Evolutionary conservation across 2,329 filamentous ascomycete species (phyloP), one percentile per base, ranked within the genome.

Genomic region (Exutisphaerella laricina): DNA sequence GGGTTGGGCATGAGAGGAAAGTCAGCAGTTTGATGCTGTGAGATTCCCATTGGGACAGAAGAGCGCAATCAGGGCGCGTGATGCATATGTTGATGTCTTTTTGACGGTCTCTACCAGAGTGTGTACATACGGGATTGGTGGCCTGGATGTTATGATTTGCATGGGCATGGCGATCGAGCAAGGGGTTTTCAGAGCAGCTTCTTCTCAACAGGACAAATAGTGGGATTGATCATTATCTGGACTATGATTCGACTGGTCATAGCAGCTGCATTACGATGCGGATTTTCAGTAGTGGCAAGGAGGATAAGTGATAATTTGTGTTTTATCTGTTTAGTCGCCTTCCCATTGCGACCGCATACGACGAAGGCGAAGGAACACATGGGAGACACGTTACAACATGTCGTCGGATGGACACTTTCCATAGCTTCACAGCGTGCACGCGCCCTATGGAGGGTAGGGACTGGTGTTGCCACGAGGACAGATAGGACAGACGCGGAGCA

Each of bases 1-100:
- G 33, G 4, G 46, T 40, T 9, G 47, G 48, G 18, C 53, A 57
- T 48, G 53, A 56, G 45, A 48, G 53, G 25, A 56, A 50, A 40
- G 34, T 35, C 32, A 55, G 53, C 31, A 40, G 45, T 43, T 39
- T 55, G 36, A 47, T 51, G 45, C 45, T 51, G 25, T 51, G 25
- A 45, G 41, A 30, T 22, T 29, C 32, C 29, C 29, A 32, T 39
- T 28, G 22, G 25, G 26, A 37, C 41, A 35, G 33, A 4, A 18
- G 16, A 21, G 33, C n/a, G 20, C 33, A n/a, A 35, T 21, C 33
- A 35, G 33, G n/a, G 33, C 33, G 33, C 14, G n/a, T 3, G 21
- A 35, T 35, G 33, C 14, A 12, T 17, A 3, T 22, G 23, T 34
- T 34, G 31, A 34, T 34, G 33, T 1, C 8, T 9, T 35, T 20